These are phyloP conservation scores for Phytophthora boehmeriae DNA, from an alignment of 352 stramenopile species.

Conservation along the genomic window DNA sequence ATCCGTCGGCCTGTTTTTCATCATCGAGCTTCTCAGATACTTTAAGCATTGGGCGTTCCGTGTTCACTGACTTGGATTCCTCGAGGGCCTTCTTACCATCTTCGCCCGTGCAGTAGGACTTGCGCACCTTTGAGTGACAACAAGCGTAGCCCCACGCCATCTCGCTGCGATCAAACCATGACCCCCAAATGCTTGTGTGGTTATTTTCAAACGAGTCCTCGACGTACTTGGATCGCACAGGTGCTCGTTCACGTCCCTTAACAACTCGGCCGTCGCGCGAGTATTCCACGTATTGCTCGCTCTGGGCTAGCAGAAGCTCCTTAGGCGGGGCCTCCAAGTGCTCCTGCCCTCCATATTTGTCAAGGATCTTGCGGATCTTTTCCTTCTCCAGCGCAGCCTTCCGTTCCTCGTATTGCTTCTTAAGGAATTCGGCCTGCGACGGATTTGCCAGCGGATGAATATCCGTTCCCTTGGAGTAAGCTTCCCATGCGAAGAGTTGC, in stretches of 20 bases:
- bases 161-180: conserved; percentile 95
- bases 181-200: conserved; percentile 97
- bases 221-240: conserved; percentile 96
- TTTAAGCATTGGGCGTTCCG: conserved; percentile 62
- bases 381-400: conserved; percentile 74
- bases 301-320: conserved; percentile 87
- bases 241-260: conserved; percentile 79
- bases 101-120: conserved; percentile 96
- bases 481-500: conserved; percentile 97
- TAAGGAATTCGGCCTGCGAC: conserved; percentile 95
- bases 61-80: conserved; percentile 62
- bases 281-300: conserved; percentile 94
- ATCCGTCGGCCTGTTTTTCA: conserved; percentile 14
- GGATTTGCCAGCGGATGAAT: conserved; percentile 97
- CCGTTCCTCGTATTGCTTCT: conserved; percentile 92
- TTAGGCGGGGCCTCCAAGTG: conserved; percentile 88
- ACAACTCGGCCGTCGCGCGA: conserved; percentile 90
- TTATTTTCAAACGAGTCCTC: conserved; percentile 97
- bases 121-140: conserved; percentile 95
- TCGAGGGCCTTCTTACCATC: conserved; percentile 92
- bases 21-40: conserved; percentile 24
- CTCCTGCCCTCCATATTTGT: conserved; percentile 97
- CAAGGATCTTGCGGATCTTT: conserved; percentile 82
- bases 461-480: conserved; percentile 90
- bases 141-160: conserved; percentile 98